These are phyloP conservation scores for Rhodotorula sp. DNA, from an alignment of 1,284 basidiomycete genomes.

Conservation along the genomic window DNA sequence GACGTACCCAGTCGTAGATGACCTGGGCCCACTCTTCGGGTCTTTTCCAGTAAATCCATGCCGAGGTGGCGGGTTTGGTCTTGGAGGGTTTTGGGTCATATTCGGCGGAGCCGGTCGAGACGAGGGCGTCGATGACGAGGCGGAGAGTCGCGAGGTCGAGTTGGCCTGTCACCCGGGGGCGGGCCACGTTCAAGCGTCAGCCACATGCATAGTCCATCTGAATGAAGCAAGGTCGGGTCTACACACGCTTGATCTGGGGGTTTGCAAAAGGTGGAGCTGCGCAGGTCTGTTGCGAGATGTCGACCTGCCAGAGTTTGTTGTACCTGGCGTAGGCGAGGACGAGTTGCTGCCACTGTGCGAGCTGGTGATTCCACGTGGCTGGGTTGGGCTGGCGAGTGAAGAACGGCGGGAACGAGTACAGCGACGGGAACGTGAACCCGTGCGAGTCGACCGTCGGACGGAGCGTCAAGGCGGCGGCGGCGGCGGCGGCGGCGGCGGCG, in stretches of 20 bases:
- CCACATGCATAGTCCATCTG: too few relatives aligned
- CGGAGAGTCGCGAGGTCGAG: conserved; percentile 18
- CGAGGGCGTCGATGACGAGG: conserved; percentile 5
- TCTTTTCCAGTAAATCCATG: conserved; percentile 55
- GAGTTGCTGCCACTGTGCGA: conserved; percentile 53
- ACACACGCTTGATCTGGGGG: conserved; percentile 48
- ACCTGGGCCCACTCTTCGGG: conserved; percentile 56
- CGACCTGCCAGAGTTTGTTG: conserved; percentile 51
- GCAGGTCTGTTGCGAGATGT: conserved; percentile 47
- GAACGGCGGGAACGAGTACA: conserved; percentile 58
- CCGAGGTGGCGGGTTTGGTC: conserved; percentile 39
- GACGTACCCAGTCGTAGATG: conserved; percentile 56
- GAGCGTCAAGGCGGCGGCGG: neutral
- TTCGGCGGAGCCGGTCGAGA: conserved; percentile 44
- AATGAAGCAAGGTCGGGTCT: too few relatives aligned
- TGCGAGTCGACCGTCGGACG: conserved; percentile 12
- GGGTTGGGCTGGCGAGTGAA: conserved; percentile 58
- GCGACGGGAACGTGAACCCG: conserved; percentile 52
- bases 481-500: too few relatives aligned
- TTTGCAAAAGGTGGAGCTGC: conserved; percentile 49
- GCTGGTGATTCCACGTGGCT: conserved; percentile 53
- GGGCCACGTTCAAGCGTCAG: neutral
- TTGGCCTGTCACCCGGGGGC: neutral
- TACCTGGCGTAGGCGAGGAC: conserved; percentile 51
- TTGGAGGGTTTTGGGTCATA: conserved; percentile 44